These are phyloP conservation scores for Paralagenidium karlingii DNA, from an alignment of 352 stramenopile genomes.

Conservation along the genomic window DNA sequence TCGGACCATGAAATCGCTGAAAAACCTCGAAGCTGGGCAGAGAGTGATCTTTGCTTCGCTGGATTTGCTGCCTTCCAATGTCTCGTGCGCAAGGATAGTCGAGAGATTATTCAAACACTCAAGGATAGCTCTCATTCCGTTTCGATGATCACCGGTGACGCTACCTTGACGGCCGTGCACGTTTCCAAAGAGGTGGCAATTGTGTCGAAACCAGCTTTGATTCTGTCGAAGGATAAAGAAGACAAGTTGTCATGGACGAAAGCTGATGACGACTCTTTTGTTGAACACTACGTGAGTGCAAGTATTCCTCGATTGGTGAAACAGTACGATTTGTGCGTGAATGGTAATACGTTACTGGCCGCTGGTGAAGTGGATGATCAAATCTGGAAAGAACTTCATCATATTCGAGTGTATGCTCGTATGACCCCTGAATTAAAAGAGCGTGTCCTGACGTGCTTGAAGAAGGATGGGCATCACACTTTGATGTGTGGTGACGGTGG, in stretches of 20 bases:
- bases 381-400: conserved; percentile 69
- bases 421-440: conserved; percentile 97
- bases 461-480: conserved; percentile 84
- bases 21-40: conserved; percentile 78
- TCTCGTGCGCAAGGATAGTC: conserved; percentile 94
- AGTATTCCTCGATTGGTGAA: conserved; percentile 44
- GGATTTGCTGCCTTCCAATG: conserved; percentile 90
- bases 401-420: conserved; percentile 91
- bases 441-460: conserved; percentile 91
- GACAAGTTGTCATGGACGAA: conserved; percentile 45
- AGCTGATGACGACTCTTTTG: conserved; percentile 50
- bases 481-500: conserved; percentile 98
- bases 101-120: conserved; percentile 88
- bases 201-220: conserved; percentile 56
- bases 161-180: conserved; percentile 93
- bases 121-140: conserved; percentile 85
- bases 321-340: conserved; percentile 80
- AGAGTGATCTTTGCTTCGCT: conserved; percentile 91
- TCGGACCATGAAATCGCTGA: conserved; percentile 67
- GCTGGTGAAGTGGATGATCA: conserved; percentile 68
- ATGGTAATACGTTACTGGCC: conserved; percentile 56
- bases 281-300: conserved; percentile 55
- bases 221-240: conserved; percentile 36
- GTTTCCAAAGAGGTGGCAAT: conserved; percentile 95
- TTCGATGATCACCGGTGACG: conserved; percentile 99